Evolutionary conservation across 2,329 filamentous ascomycete genomes (phyloP).

Genomic region (Trichoderma brevicompactum): DNA sequence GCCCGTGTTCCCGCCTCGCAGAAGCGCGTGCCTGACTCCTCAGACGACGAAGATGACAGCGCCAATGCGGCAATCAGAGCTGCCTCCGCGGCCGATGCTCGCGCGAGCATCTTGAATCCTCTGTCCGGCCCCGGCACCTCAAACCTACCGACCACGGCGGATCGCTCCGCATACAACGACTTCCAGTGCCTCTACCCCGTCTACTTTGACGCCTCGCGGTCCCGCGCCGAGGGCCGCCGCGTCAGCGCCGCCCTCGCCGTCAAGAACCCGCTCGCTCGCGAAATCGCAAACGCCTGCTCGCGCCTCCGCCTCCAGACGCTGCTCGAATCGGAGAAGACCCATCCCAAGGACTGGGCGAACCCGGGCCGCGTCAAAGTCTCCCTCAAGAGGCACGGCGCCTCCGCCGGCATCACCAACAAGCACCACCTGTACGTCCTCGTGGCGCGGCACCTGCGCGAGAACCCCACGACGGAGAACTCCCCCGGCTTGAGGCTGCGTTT

Average conservation of each 20-base stretch:
- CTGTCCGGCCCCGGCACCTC: slow-evolving; percentile 41
- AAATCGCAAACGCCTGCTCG: slow-evolving; percentile 85
- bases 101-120: slow-evolving; percentile 31
- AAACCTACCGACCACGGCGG: slow-evolving; percentile 44
- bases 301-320: slow-evolving; percentile 72
- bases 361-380: slow-evolving; percentile 85
- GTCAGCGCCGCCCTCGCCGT: slow-evolving; percentile 76
- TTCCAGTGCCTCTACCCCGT: slow-evolving; percentile 93
- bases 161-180: slow-evolving; percentile 66
- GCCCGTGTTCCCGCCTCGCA: slow-evolving; percentile 42
- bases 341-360: slow-evolving; percentile 98
- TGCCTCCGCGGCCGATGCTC: slow-evolving; percentile 32
- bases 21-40: slow-evolving; percentile 33
- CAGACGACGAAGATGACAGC: slow-evolving; percentile 19
- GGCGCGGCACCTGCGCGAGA: slow-evolving; percentile 71
- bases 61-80: slow-evolving; percentile 35
- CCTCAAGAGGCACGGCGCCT: slow-evolving; percentile 47
- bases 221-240: slow-evolving; percentile 78
- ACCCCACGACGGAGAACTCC: slow-evolving; percentile 74
- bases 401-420: slow-evolving; percentile 67
- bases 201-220: slow-evolving; percentile 84
- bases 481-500: slow-evolving; percentile 74
- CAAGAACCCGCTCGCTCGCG: slow-evolving; percentile 81
- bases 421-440: slow-evolving; percentile 87
- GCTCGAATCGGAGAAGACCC: slow-evolving; percentile 88